phyloP scores from a whole-genome alignment of 2,329 filamentous ascomycete genomes.

The Alternaria ethzedia region DNA sequence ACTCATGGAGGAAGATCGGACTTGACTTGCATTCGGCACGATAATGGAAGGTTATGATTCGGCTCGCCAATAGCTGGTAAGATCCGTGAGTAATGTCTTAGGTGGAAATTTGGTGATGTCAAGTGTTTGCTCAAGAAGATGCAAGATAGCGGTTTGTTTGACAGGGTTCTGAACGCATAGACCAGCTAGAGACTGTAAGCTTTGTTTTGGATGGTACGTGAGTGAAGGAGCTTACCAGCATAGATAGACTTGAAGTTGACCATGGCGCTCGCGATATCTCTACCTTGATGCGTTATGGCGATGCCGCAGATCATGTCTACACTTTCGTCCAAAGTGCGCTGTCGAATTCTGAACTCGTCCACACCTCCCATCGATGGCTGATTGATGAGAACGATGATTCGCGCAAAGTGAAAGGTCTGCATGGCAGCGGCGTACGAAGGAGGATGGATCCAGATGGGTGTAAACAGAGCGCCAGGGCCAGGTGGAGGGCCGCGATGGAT shows the following conservation, averaged over 20 bases:
- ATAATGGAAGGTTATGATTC: constrained; percentile 18
- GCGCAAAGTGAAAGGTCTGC: constrained; percentile 61
- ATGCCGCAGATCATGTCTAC: constrained; percentile 60
- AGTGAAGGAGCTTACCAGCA: constrained; percentile 28
- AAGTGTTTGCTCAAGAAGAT: constrained; percentile 36
- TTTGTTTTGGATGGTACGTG: background rate
- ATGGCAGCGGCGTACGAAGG: constrained; percentile 52
- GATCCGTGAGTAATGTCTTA: constrained; percentile 35
- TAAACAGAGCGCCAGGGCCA: constrained; percentile 21
- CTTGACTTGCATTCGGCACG: background rate
- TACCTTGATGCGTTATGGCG: constrained; percentile 50
- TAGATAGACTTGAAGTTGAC: constrained; percentile 38
- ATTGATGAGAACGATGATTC: constrained; percentile 61
- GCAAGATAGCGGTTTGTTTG: constrained; percentile 34
- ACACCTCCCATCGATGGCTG: constrained; percentile 59
- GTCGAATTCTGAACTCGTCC: constrained; percentile 55
- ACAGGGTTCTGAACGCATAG: constrained; percentile 38
- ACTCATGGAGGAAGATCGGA: background rate
- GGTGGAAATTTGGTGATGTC: constrained; percentile 40
- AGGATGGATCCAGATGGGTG: constrained; percentile 40
- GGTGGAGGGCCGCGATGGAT: constrained; percentile 42
- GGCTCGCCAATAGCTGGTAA: constrained; percentile 37
- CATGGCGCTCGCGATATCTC: constrained; percentile 36
- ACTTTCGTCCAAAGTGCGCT: constrained; percentile 55
- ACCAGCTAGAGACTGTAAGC: constrained; percentile 27